phyloP scores from a whole-genome alignment of 192 early-diverging fungal genomes.

The Coemansia sp. region DNA sequence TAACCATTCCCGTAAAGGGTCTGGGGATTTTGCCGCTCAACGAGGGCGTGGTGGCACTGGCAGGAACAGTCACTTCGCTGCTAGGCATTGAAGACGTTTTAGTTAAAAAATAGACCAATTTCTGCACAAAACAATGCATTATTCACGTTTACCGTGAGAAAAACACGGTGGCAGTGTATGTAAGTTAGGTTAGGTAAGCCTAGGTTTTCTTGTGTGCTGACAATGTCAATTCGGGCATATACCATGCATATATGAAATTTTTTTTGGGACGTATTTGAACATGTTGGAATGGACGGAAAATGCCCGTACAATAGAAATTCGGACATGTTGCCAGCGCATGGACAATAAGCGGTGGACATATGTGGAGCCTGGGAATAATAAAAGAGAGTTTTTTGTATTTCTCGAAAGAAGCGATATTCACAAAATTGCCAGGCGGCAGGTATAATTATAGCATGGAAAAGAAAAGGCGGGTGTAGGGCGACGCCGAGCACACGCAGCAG shows the following conservation, averaged over 20 bases:
- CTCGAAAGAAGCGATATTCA: too few relatives aligned
- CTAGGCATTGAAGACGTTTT: constrained; percentile 50
- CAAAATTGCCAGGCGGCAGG: too few relatives aligned
- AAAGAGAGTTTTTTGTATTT: too few relatives aligned
- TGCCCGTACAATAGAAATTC: background rate
- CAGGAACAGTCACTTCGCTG: constrained; percentile 53
- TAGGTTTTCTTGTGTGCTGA: too few relatives aligned
- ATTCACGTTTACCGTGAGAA: constrained; percentile 3
- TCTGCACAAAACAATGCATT: background rate
- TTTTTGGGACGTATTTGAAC: background rate
- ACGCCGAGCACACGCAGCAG: constrained; percentile 41
- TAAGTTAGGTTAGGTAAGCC: too few relatives aligned
- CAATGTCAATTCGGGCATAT: background rate
- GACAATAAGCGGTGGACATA: constrained; percentile 1
- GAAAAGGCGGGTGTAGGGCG: constrained; percentile 48
- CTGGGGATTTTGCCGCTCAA: constrained; percentile 46
- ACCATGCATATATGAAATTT: background rate
- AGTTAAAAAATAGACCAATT: constrained; percentile 5
- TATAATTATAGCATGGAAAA: constrained; percentile 42
- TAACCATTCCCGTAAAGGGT: constrained; percentile 47
- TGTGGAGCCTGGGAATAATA: too few relatives aligned
- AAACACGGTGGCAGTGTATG: background rate
- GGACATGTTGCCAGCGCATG: background rate
- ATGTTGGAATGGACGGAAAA: background rate
- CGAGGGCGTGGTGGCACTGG: constrained; percentile 55